Conservation (phyloP, 768 basidiomycete genomes). For the Arthromyces matolae region DNA sequence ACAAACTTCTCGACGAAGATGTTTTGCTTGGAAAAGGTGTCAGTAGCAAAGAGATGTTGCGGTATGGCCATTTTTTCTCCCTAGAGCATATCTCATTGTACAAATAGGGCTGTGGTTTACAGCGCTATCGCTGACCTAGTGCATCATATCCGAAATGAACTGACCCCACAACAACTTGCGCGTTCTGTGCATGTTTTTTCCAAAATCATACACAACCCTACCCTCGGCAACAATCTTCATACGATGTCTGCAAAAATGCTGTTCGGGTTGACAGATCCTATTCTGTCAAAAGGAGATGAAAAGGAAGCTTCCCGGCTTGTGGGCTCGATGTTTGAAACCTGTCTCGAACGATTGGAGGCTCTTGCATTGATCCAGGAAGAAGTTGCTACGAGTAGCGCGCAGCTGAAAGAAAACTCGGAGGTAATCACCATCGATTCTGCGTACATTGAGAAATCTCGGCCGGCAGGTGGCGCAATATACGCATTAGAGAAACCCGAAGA, state of each 20-base stretch:
- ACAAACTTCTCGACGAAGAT: conserved; percentile 86
- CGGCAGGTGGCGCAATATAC: conserved; percentile 73
- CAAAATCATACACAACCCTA: conserved; percentile 84
- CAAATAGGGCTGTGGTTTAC: conserved; percentile 71
- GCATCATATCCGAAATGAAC: conserved; percentile 83
- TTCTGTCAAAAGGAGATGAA: conserved; percentile 70
- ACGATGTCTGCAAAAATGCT: conserved; percentile 92
- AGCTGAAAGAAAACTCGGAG: conserved; percentile 44
- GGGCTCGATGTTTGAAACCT: conserved; percentile 73
- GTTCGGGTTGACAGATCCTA: conserved; percentile 81
- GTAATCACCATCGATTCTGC: conserved; percentile 47
- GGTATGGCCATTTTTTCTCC: conserved; percentile 35
- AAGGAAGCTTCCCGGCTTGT: conserved; percentile 70
- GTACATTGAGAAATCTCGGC: conserved; percentile 81
- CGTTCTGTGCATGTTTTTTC: conserved; percentile 83
- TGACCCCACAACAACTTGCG: conserved; percentile 70
- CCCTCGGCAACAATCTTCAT: conserved; percentile 75
- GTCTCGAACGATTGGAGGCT: conserved; percentile 80
- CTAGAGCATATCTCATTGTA: background rate
- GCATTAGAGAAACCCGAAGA: conserved; percentile 82
- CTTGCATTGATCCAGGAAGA: conserved; percentile 65
- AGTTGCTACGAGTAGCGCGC: conserved; percentile 43
- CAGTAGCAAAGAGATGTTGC: conserved; percentile 79
- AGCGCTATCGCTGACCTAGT: conserved; percentile 90
- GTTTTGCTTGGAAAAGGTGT: conserved; percentile 85